Conservation (phyloP, 1,284 basidiomycete species). For the Cerioporus squamosus region DNA sequence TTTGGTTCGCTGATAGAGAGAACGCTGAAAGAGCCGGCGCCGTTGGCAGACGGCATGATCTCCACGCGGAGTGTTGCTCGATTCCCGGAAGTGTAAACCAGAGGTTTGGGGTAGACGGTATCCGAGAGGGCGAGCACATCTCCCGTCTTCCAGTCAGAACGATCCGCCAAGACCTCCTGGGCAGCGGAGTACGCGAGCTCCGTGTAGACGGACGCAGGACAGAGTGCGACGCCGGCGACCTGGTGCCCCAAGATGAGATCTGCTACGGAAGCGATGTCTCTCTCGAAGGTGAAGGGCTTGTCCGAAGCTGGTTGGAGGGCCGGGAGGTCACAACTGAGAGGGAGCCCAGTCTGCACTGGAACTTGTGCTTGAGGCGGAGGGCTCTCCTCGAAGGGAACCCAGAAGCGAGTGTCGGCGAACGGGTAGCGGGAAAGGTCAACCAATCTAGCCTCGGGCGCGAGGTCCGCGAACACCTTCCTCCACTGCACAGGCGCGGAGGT, state of each 20-base stretch:
- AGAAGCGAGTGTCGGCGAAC: constrained; percentile 58
- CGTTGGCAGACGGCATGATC: constrained; percentile 33
- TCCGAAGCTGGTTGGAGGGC: neutral
- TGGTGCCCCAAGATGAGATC: constrained; percentile 58
- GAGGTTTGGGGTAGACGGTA: constrained; percentile 54
- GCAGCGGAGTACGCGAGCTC: constrained; percentile 57
- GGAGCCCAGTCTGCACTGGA: constrained; percentile 14
- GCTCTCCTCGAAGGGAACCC: constrained; percentile 54
- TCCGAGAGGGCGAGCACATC: constrained; percentile 44
- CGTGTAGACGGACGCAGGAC: constrained; percentile 71
- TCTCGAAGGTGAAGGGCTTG: constrained; percentile 41
- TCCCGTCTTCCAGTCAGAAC: constrained; percentile 34
- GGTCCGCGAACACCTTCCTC: constrained; percentile 56
- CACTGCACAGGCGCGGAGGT: constrained; percentile 49
- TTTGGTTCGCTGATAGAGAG: constrained; percentile 36
- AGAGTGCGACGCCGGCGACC: constrained; percentile 61
- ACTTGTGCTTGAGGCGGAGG: constrained; percentile 25
- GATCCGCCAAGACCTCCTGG: constrained; percentile 38
- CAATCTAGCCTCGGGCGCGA: constrained; percentile 42
- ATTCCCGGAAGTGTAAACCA: constrained; percentile 49
- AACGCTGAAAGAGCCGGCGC: constrained; percentile 50
- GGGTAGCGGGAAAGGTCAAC: constrained; percentile 65
- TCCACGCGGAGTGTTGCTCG: constrained; percentile 43
- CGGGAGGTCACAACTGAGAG: too few species aligned
- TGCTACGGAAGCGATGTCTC: constrained; percentile 48